phyloP scores from a whole-genome alignment of 2,329 filamentous ascomycete genomes.

The Fusarium dimerum region DNA sequence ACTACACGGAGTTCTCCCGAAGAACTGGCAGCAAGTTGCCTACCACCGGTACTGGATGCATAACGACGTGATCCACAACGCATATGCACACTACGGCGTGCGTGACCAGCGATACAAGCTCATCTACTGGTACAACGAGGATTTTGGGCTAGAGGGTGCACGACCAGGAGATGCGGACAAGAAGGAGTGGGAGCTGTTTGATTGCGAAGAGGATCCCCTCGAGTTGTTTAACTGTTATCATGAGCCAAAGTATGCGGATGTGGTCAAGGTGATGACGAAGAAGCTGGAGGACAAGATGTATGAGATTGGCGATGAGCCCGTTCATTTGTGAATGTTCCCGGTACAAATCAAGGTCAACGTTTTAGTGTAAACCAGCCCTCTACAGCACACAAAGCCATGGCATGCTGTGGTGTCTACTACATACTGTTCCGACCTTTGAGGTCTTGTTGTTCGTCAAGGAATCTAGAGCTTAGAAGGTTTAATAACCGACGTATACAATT shows the following conservation, averaged over 20 bases:
- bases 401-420: too few species aligned
- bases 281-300: conserved; percentile 50
- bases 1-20: conserved; percentile 34
- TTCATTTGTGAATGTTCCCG: conserved; percentile 19
- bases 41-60: conserved; percentile 60
- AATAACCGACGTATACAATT: too few species aligned
- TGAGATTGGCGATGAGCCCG: conserved; percentile 50
- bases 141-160: conserved; percentile 46
- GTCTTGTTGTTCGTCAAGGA: too few species aligned
- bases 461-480: too few species aligned
- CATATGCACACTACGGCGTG: conserved; percentile 53
- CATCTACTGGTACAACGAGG: conserved; percentile 57
- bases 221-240: conserved; percentile 49
- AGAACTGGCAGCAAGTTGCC: conserved; percentile 50
- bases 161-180: conserved; percentile 38
- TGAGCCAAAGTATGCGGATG: conserved; percentile 37
- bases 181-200: conserved; percentile 56
- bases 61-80: conserved; percentile 49
- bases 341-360: too few species aligned
- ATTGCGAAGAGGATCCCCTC: conserved; percentile 49
- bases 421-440: too few species aligned
- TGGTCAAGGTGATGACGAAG: conserved; percentile 41
- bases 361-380: too few species aligned
- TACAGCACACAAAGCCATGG: too few species aligned
- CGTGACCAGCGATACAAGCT: conserved; percentile 53